Conservation (phyloP, 1,284 basidiomycete genomes). For the Athelia psychrophila region DNA sequence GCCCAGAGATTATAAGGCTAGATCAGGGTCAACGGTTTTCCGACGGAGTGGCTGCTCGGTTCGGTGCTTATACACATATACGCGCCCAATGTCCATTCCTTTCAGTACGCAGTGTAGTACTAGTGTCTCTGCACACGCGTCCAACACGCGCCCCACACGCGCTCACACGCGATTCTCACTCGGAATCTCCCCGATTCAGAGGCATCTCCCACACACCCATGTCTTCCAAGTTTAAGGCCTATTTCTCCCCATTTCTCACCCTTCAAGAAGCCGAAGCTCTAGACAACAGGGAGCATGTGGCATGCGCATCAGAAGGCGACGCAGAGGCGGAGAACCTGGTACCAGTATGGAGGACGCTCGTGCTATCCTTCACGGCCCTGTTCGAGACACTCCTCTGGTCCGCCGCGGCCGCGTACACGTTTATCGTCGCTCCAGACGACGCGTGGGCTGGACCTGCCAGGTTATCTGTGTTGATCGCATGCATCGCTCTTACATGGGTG, state of each 20-base stretch:
- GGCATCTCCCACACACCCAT: too few species aligned
- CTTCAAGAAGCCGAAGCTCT: slow-evolving; percentile 46
- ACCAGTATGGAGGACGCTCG: slow-evolving; percentile 33
- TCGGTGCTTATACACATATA: too few species aligned
- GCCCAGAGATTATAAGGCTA: too few species aligned
- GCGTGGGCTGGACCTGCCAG: slow-evolving; percentile 3
- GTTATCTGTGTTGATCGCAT: slow-evolving; percentile 26
- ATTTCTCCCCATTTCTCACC: slow-evolving; percentile 30
- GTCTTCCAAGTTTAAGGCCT: too few species aligned
- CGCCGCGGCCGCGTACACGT: slow-evolving; percentile 32
- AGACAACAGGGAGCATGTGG: slow-evolving; percentile 10
- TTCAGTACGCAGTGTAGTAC: too few species aligned
- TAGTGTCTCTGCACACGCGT: too few species aligned
- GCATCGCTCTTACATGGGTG: slow-evolving; percentile 42
- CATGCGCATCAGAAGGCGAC: slow-evolving; percentile 4
- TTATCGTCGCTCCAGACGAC: slow-evolving; percentile 17
- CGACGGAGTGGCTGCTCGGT: too few species aligned
- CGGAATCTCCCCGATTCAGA: too few species aligned
- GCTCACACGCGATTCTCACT: too few species aligned
- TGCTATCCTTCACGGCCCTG: slow-evolving; percentile 35
- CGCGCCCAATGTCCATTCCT: too few species aligned
- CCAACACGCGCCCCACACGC: too few species aligned
- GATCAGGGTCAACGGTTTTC: too few species aligned
- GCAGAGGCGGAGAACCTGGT: slow-evolving; percentile 5
- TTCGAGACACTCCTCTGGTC: slow-evolving; percentile 42